Evolutionary conservation across 2,329 filamentous ascomycete genomes (phyloP), one percentile per base, ranked within the genome.

Genomic region (Apiospora koreana): DNA sequence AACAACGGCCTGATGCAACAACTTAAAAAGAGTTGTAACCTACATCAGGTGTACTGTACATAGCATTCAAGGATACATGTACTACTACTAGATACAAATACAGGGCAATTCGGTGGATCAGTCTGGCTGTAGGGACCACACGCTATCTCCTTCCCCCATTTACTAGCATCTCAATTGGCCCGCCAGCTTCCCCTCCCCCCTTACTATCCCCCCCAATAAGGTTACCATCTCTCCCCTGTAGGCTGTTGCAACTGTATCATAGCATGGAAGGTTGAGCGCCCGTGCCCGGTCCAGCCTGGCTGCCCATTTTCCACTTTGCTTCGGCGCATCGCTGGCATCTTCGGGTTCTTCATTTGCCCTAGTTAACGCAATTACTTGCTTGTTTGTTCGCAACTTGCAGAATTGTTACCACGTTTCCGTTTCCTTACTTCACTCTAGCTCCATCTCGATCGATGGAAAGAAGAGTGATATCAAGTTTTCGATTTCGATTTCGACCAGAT

Each of bases 121-220:
- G 16, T 35, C 18, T 35, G 25, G 50, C 28, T 35, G 42, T 45
- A 45, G n/a, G n/a, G n/a, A n/a, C n/a, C n/a, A n/a, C n/a, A 10
- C 54, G 54, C 28, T 35, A 62, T 38, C 54, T 38, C 21, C 31
- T 62, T 62, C 54, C 54, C 54, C 54, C 28, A 62, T 38, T 62
- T 38, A 23, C 54, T 62, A 38, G 54, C 54, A 62, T 62, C 54
- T 38, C 54, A 62, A 62, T 62, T 62, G 54, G 54, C 54, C 54
- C 54, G 54, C 54, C 54, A 62, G 54, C 18, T 38, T 18, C 54
- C 25, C 54, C 54, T 38, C 31, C 18, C 54, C 31, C 31, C 28
- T 35, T 35, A 58, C 31, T 62, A 58, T 35, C 7, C 31, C 31
- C 50, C 54, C 54, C 38, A 62, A 38, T 62, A 38, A 58, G 50